These are phyloP conservation scores for Xylogone sp. DNA, from an alignment of 2,329 filamentous ascomycete genomes.

Conservation along the genomic window DNA sequence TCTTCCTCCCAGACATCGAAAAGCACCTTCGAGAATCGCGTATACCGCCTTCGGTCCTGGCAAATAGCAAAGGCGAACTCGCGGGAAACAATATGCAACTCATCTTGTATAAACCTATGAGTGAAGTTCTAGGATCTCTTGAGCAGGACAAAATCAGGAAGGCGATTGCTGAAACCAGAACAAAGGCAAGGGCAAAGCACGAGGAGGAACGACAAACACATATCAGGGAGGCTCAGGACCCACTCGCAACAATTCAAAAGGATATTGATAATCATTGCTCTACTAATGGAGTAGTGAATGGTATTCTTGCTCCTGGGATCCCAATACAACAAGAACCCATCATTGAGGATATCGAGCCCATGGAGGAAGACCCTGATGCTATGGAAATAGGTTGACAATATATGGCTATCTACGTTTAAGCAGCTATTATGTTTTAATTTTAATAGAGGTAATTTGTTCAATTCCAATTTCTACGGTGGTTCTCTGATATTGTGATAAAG, in stretches of 20 bases:
- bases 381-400: conserved; percentile 57
- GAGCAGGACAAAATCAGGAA: conserved; percentile 75
- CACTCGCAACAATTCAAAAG: conserved; percentile 7
- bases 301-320: background rate
- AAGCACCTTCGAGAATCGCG: conserved; percentile 73
- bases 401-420: conserved; percentile 8
- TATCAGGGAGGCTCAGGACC: conserved; percentile 11
- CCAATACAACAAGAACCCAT: conserved; percentile 5
- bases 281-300: conserved; percentile 6
- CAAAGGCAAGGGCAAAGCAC: conserved; percentile 60
- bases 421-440: conserved; percentile 9
- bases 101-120: conserved; percentile 79
- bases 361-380: conserved; percentile 51
- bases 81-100: conserved; percentile 60
- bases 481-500: conserved; percentile 29
- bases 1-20: conserved; percentile 84
- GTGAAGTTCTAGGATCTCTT: conserved; percentile 69
- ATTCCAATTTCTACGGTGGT: conserved; percentile 15
- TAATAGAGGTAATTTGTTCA: conserved; percentile 12
- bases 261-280: conserved; percentile 9
- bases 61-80: conserved; percentile 50
- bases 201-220: conserved; percentile 33
- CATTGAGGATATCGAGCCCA: background rate
- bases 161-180: conserved; percentile 77
- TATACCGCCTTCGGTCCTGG: conserved; percentile 56